A percentile compares a stretch with the other conserved stretches of the same genome.
Conservation (phyloP, 2,329 filamentous ascomycete species). For the Alternaria gaisen region DNA sequence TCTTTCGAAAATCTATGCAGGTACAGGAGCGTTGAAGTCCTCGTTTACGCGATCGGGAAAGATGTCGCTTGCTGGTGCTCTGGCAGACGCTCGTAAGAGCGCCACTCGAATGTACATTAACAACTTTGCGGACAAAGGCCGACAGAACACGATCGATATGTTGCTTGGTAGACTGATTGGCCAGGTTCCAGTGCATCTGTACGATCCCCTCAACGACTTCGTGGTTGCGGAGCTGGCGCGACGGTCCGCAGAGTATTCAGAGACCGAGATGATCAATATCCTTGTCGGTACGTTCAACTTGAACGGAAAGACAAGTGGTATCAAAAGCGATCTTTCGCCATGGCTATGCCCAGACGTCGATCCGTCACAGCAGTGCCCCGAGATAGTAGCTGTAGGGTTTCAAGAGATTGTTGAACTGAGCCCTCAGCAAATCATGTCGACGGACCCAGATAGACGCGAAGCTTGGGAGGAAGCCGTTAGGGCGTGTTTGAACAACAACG, state of each 20-base stretch:
- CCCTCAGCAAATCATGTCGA: constrained; percentile 99
- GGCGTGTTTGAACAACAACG: constrained; percentile 76
- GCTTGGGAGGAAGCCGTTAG: constrained; percentile 87
- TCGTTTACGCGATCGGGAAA: constrained; percentile 95
- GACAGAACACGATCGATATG: constrained; percentile 95
- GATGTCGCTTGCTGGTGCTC: constrained; percentile 90
- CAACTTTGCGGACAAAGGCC: constrained; percentile 92
- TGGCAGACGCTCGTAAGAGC: constrained; percentile 95
- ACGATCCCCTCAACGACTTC: constrained; percentile 93
- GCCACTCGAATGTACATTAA: constrained; percentile 96
- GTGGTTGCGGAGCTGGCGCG: constrained; percentile 79
- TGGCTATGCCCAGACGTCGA: constrained; percentile 82
- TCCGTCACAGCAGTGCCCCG: constrained; percentile 70
- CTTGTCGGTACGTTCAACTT: constrained; percentile 93
- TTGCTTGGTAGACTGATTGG: constrained; percentile 85
- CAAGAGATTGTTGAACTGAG: constrained; percentile 99
- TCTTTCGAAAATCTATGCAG: constrained; percentile 93
- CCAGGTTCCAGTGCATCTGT: constrained; percentile 83
- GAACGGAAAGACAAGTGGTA: constrained; percentile 83
- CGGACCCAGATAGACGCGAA: constrained; percentile 84
- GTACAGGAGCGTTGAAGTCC: constrained; percentile 92
- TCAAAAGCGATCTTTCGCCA: constrained; percentile 79
- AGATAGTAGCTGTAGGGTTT: constrained; percentile 90
- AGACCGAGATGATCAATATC: constrained; percentile 76
- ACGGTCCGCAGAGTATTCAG: constrained; percentile 75